Percentiles rank a stretch among this genome's conserved stretches.
Evolutionary conservation across 345 rosid genomes (phyloP).

Genomic region (Syzygium aromaticum): DNA sequence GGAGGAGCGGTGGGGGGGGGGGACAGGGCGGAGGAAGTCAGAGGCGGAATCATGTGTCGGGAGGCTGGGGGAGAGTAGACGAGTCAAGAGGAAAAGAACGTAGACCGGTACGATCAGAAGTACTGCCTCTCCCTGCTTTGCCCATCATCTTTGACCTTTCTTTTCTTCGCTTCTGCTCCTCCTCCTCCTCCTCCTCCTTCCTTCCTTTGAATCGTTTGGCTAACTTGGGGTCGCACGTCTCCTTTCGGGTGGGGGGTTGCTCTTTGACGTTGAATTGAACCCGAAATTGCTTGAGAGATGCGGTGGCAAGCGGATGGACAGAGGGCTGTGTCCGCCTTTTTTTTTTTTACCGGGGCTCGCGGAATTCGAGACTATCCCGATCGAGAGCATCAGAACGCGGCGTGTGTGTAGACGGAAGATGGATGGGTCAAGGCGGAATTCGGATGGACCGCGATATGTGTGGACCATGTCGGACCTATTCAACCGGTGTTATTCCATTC

Average conservation of each 20-base stretch:
- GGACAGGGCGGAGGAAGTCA: neutral
- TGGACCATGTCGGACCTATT: neutral
- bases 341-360: too few species aligned
- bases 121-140: neutral
- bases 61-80: neutral
- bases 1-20: neutral
- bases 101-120: neutral
- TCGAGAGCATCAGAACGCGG: too few species aligned
- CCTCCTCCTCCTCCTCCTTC: neutral
- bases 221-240: neutral
- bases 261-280: neutral
- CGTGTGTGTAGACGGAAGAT: neutral
- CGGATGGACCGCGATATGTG: neutral
- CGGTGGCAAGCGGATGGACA: neutral
- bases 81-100: neutral
- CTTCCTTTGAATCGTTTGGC: neutral
- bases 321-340: too few species aligned
- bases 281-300: neutral
- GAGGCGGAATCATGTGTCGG: neutral
- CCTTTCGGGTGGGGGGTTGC: neutral
- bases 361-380: neutral
- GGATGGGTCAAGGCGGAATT: neutral
- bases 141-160: neutral
- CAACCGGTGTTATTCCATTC: neutral
- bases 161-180: neutral